Evolutionary conservation across 129 eudicot species (phyloP).

Genomic region (Flaveria ramosissima): DNA sequence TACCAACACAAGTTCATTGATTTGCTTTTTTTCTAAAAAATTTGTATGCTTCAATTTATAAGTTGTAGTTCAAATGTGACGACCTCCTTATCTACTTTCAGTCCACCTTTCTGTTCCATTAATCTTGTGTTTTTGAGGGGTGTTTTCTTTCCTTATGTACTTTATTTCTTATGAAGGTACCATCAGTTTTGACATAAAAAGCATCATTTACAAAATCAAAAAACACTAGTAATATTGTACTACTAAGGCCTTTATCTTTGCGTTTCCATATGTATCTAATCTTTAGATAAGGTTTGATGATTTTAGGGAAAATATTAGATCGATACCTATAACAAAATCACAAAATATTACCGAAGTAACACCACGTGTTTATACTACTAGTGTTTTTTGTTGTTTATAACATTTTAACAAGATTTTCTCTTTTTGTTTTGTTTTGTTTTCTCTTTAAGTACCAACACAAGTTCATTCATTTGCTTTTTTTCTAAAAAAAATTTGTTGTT

Average conservation of each 20-base stretch:
- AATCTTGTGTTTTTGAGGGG: constrained; percentile 31
- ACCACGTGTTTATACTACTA: background rate
- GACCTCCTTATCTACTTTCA: constrained; percentile 15
- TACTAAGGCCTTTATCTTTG: too few relatives aligned
- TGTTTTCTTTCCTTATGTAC: constrained; percentile 23
- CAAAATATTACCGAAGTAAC: background rate
- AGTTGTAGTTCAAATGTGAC: background rate
- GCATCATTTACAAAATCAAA: constrained; percentile 25
- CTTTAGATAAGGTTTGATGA: background rate
- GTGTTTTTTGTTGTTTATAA: constrained; percentile 2
- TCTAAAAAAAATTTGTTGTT: too few relatives aligned
- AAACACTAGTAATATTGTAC: background rate
- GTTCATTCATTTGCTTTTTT: too few relatives aligned
- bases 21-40: background rate
- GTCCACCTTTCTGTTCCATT: constrained; percentile 29
- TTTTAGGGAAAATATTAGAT: background rate
- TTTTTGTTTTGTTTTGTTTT: too few relatives aligned
- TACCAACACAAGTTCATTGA: too few relatives aligned
- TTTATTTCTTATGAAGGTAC: constrained; percentile 31
- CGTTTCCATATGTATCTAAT: too few relatives aligned
- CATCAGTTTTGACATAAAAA: constrained; percentile 37
- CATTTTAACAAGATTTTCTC: background rate
- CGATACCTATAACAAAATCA: constrained; percentile 18
- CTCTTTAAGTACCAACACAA: too few relatives aligned
- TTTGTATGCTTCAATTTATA: constrained; percentile 17